Evolutionary conservation across 495 filamentous ascomycete genomes (phyloP), one percentile per base, ranked within the genome.

Genomic region (Xanthoparmelia taractica): DNA sequence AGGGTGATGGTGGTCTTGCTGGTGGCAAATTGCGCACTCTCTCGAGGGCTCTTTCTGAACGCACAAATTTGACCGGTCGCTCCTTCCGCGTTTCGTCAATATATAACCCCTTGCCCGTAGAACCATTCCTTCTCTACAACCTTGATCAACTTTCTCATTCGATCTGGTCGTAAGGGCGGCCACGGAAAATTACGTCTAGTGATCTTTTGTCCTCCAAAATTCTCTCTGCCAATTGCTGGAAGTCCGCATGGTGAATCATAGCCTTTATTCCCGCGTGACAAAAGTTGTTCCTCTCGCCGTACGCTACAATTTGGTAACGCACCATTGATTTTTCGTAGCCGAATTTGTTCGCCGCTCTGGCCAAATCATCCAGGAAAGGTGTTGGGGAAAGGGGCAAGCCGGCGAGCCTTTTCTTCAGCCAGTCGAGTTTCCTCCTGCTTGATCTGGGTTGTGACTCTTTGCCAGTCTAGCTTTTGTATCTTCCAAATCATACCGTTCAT

Each of bases 221-320:
- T 10, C 43, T 47, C 25, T 47, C 43, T 4, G 6, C 43, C 20
- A 60, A n/a, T 18, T 60, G 29, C 1, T 41, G n/a, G 27, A 40
- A 60, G 3, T 60, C 1, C 10, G 38, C 37, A 17, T 43, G 4
- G 20, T 60, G 18, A 2, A 20, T 11, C 58, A 60, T 60, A 18
- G 7, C 23, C 18, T 27, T 60, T 4, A 60, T 27, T 18, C 37
- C 58, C n/a, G n/a, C n/a, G n/a, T 60, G 58, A 31, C 38, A 60
- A 23, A 47, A 45, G 8, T 45, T 29, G 2, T 60, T 60, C 0
- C 55, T 29, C 20, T 57, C 55, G 20, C 31, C 55, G 15, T 57
- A 57, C 10, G 55, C 55, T 7, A 57, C 25, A 8, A 60, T 60
- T 18, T 50, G 27, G 11, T 34, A 60, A 29, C 38, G 10, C 7